A percentile compares a stretch with the other conserved stretches of the same genome.
These are phyloP conservation scores for Daldinia loculata DNA, from an alignment of 495 filamentous ascomycete genomes.

Conservation along the genomic window DNA sequence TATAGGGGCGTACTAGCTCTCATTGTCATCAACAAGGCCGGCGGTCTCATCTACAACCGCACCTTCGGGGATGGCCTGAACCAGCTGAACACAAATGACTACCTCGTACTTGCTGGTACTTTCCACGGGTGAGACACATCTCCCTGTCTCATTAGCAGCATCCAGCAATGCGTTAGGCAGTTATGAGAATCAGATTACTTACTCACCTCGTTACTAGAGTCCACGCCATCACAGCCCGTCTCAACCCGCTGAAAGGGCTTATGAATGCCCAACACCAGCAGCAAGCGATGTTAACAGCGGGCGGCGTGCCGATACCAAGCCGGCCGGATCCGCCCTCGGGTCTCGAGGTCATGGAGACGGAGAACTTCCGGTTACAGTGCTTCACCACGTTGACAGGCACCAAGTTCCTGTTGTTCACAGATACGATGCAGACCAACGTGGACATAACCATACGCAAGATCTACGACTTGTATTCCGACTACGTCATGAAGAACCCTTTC, in stretches of 20 bases:
- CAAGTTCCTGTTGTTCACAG: conserved; percentile 95
- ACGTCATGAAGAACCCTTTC: conserved; percentile 99
- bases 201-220: conserved; percentile 59
- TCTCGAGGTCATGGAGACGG: conserved; percentile 88
- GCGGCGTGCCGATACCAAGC: conserved; percentile 45
- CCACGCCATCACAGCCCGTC: conserved; percentile 88
- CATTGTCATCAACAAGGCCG: conserved; percentile 98
- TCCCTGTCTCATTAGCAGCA: conserved; percentile 11
- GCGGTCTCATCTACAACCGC: conserved; percentile 93
- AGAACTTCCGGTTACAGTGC: conserved; percentile 91
- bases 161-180: neutral
- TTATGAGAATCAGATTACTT: neutral
- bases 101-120: conserved; percentile 95
- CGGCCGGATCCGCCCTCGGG: conserved; percentile 70
- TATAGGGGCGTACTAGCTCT: conserved; percentile 89
- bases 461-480: conserved; percentile 96
- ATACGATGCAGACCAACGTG: conserved; percentile 87
- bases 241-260: conserved; percentile 65
- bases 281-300: conserved; percentile 54
- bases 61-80: conserved; percentile 84
- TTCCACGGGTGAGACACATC: conserved; percentile 79
- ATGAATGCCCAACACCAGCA: conserved; percentile 47
- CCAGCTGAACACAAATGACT: conserved; percentile 92
- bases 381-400: conserved; percentile 93
- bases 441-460: conserved; percentile 81